These are phyloP conservation scores for Castanopsis chinensis DNA, from an alignment of 306 rosid species.

Conservation along the genomic window DNA sequence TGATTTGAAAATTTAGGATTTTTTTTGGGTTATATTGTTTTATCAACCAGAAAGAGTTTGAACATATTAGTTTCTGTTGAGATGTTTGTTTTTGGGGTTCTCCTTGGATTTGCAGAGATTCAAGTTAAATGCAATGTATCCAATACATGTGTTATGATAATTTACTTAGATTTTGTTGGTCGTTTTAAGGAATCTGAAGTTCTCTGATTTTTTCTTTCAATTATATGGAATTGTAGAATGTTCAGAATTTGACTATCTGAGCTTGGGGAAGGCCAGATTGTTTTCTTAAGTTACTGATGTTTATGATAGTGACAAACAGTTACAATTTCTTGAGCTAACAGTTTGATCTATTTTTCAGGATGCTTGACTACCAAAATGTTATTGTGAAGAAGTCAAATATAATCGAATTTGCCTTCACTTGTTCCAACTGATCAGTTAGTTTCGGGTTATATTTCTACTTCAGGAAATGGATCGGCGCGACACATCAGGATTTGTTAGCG, in stretches of 20 bases:
- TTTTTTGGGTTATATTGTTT: not conserved
- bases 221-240: not conserved
- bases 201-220: not conserved
- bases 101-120: not conserved
- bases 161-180: not conserved
- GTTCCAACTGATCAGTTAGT: slow-evolving; percentile 41
- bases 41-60: not conserved
- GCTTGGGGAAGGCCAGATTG: not conserved
- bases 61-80: not conserved
- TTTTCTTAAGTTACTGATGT: not conserved
- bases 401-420: slow-evolving; percentile 35
- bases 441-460: slow-evolving; percentile 29
- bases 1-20: not conserved
- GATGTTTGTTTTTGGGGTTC: not conserved
- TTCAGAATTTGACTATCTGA: not conserved
- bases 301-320: slow-evolving; percentile 5
- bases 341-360: slow-evolving; percentile 49
- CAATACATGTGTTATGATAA: not conserved
- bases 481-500: slow-evolving; percentile 98
- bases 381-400: slow-evolving; percentile 33
- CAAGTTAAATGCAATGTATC: not conserved
- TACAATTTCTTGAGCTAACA: slow-evolving; percentile 24
- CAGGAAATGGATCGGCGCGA: slow-evolving; percentile 83
- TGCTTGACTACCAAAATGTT: slow-evolving; percentile 37
- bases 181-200: not conserved